Base-by-base conservation (phyloP, 2,329 filamentous ascomycete species). In the Pyrenochaeta sp. region DNA sequence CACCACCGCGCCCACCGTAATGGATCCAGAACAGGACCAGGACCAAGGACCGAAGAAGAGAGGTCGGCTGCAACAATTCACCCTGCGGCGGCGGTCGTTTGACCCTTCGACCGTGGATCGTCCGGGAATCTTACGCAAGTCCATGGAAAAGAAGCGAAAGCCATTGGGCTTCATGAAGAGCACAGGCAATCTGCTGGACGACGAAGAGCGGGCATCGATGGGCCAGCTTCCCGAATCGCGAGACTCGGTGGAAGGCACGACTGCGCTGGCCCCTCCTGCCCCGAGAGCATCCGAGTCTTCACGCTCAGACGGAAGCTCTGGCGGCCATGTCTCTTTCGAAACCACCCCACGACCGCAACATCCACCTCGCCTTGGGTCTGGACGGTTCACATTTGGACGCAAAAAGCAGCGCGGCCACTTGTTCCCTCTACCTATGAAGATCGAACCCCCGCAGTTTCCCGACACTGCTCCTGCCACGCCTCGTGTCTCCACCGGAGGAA, bases 361-460 rank as follows among this genome's bases (percentile, higher is more conserved):
- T 87, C 92, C 60, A 54, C 60, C 85, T 82, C 23, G 88, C 81
- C 15, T 51, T 21, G 87, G 87, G 18, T 90, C 96, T 66, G 51
- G 46, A 9, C 60, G 66, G 9, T 96, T 96, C 68, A 86, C 85
- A 44, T 78, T 97, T 51, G 84, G 87, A 22, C 87, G 90, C 38
- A 81, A 90, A 52, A 88, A 85, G 49, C 68, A 71, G 61, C 84
- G 88, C 47, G 83, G 85, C 24, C 86, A 89, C 3, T 75, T 97
- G 23, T 97, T 97, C 61, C 92, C 93, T 44, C 78, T 97, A n/a
- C 91, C 90, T 27, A 85, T 93, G 52, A 91, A 88, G 69, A 80
- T 83, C 52, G 68, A 75, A 22, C 72, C 78, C 17, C 72, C 69
- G 14, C 63, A 83, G 72, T 58, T 65, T 74, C 48, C 75, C 48